Evolutionary conservation across 1,284 basidiomycete species (phyloP), one percentile per base, ranked within the genome.

Genomic region (Ustilago vetiveriae): DNA sequence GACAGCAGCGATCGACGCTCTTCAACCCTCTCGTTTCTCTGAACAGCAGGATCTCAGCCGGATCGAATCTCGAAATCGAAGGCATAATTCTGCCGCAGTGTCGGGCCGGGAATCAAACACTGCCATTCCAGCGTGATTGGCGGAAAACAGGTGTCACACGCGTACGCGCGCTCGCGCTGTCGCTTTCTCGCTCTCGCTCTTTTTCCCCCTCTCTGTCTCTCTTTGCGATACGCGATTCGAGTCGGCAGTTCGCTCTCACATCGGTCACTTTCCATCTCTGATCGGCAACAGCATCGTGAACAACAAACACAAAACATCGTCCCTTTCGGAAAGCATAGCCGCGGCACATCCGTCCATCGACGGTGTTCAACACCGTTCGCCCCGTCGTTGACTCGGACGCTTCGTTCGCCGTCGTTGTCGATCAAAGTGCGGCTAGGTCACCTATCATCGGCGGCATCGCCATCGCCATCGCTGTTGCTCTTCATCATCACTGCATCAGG

Each of bases 21-120:
- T 19, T 27, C 23, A 41, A 21, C 27, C 38, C 8, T 6, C 11
- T 49, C 32, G 46, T 6, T n/a, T n/a, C n/a, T n/a, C n/a, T n/a
- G n/a, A n/a, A n/a, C n/a, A n/a, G n/a, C n/a, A n/a, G n/a, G n/a
- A n/a, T 7, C 30, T 41, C 30, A 19, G n/a, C 37, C 44, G 42
- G 36, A 30, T 42, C 40, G 54, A 42, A n/a, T n/a, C n/a, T n/a
- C n/a, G n/a, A n/a, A n/a, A n/a, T n/a, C n/a, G n/a, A n/a, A n/a
- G n/a, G n/a, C n/a, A n/a, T n/a, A n/a, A n/a, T n/a, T n/a, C n/a
- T n/a, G n/a, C n/a, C n/a, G n/a, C n/a, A n/a, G n/a, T n/a, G 19
- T 29, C 37, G 49, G 60, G 53, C 59, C 59, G 59, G 55, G 40
- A 64, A 44, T 45, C 24, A 9, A 32, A 10, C n/a, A 42, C 33